These are phyloP conservation scores for Ustilago loliicola DNA, from an alignment of 1,284 basidiomycete genomes.

Conservation along the genomic window DNA sequence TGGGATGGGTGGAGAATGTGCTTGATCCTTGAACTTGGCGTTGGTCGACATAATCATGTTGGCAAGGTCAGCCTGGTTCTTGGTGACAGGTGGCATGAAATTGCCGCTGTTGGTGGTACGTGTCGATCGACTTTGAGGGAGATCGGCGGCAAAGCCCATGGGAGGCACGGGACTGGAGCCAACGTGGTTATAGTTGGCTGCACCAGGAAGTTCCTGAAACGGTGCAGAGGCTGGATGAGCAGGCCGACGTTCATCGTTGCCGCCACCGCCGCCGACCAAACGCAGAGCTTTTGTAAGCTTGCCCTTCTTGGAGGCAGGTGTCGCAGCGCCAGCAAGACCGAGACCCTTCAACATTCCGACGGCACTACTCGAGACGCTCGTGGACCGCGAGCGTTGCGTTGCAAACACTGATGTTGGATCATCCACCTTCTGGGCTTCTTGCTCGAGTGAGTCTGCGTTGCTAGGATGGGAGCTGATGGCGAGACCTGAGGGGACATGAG, in stretches of 20 bases:
- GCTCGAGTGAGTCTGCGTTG: constrained; percentile 26
- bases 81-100: constrained; percentile 3
- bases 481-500: constrained; percentile 20
- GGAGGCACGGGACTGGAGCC: constrained; percentile 7
- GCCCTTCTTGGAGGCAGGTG: constrained; percentile 54
- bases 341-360: constrained; percentile 63
- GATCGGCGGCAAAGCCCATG: constrained; percentile 1
- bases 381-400: constrained; percentile 51
- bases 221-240: constrained; percentile 13
- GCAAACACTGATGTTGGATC: constrained; percentile 36
- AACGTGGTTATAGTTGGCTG: constrained; percentile 11
- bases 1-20: constrained; percentile 33
- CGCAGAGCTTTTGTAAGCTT: constrained; percentile 62
- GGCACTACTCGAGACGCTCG: constrained; percentile 60
- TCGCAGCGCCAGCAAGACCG: constrained; percentile 53
- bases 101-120: constrained; percentile 22
- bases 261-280: constrained; percentile 31
- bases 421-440: constrained; percentile 39
- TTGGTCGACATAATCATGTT: constrained; percentile 35
- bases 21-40: constrained; percentile 36
- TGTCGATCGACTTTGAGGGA: constrained; percentile 25
- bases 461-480: constrained; percentile 3
- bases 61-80: constrained; percentile 28
- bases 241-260: constrained; percentile 13
- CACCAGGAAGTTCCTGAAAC: constrained; percentile 19